Conservation (phyloP, 352 stramenopile species). For the Phytophthora meadii region DNA sequence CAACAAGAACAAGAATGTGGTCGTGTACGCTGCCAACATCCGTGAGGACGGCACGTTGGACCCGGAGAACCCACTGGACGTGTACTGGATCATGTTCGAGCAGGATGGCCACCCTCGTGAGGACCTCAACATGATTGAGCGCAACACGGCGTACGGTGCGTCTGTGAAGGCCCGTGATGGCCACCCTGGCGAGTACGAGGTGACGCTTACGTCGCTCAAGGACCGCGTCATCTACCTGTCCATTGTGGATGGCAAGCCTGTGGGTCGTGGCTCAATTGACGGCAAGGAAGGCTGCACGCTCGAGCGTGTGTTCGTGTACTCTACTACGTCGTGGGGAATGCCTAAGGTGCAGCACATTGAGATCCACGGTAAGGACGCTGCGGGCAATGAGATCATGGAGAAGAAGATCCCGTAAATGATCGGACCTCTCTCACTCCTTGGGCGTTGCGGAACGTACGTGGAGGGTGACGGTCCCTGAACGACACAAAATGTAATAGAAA, state of each 20-base stretch:
- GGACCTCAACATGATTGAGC: constrained; percentile 89
- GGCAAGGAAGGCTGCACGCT: constrained; percentile 72
- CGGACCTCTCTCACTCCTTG: background rate
- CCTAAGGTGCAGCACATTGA: constrained; percentile 91
- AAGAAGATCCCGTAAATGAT: constrained; percentile 81
- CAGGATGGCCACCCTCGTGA: constrained; percentile 81
- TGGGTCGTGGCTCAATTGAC: constrained; percentile 78
- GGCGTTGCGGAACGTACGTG: background rate
- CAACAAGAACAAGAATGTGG: constrained; percentile 93
- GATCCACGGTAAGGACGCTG: constrained; percentile 80
- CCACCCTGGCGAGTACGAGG: constrained; percentile 76
- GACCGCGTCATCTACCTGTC: constrained; percentile 80
- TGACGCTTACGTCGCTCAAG: constrained; percentile 84
- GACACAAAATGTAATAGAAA: constrained; percentile 45
- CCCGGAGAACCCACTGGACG: constrained; percentile 74
- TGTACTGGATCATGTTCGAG: constrained; percentile 93
- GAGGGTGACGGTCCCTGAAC: constrained; percentile 6
- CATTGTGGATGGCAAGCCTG: constrained; percentile 78
- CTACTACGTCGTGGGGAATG: constrained; percentile 87
- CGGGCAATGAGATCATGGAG: constrained; percentile 77
- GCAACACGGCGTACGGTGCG: constrained; percentile 84
- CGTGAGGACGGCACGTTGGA: constrained; percentile 75
- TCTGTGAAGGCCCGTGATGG: constrained; percentile 74
- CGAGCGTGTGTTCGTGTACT: constrained; percentile 86
- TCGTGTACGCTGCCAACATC: constrained; percentile 76